These are phyloP conservation scores for Aschersonia sp. DNA, from an alignment of 2,329 filamentous ascomycete genomes.

Conservation along the genomic window DNA sequence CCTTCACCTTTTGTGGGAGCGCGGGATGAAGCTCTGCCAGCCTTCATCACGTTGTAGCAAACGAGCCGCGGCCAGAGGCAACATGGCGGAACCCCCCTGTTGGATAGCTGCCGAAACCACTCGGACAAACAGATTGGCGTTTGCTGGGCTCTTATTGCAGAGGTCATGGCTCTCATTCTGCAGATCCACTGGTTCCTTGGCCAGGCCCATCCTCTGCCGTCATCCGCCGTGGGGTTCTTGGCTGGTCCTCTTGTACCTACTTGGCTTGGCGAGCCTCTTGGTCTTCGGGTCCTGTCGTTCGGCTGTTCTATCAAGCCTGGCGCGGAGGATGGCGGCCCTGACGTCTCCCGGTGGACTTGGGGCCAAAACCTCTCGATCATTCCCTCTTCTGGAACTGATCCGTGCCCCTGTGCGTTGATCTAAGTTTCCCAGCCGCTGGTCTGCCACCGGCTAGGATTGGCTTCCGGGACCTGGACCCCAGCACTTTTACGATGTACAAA, in stretches of 20 bases:
- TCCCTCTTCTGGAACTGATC: conserved; percentile 24
- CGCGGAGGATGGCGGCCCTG: neutral
- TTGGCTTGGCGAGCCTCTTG: neutral
- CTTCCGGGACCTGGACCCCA: neutral
- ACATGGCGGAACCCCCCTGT: too few relatives aligned
- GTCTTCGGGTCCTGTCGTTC: neutral
- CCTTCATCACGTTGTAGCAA: neutral
- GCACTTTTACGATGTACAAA: conserved; percentile 15
- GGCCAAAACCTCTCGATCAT: conserved; percentile 18
- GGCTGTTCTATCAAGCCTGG: neutral
- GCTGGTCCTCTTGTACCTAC: neutral
- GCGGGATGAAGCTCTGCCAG: too few relatives aligned
- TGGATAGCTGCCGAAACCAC: too few relatives aligned
- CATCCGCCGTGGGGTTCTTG: conserved; percentile 3
- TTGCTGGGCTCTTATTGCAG: neutral
- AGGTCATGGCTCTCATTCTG: conserved; percentile 2
- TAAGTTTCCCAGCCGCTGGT: conserved; percentile 6
- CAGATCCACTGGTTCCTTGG: conserved; percentile 6
- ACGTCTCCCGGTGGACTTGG: conserved; percentile 6
- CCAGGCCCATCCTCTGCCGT: conserved; percentile 3
- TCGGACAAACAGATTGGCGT: neutral
- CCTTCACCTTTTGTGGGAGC: too few relatives aligned
- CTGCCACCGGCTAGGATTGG: conserved; percentile 4
- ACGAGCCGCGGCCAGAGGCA: neutral
- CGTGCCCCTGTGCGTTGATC: conserved; percentile 18